Percentiles rank a stretch among this genome's conserved stretches.
Conservation (phyloP, 2,329 filamentous ascomycete genomes). For the Tolypocladium inflatum region DNA sequence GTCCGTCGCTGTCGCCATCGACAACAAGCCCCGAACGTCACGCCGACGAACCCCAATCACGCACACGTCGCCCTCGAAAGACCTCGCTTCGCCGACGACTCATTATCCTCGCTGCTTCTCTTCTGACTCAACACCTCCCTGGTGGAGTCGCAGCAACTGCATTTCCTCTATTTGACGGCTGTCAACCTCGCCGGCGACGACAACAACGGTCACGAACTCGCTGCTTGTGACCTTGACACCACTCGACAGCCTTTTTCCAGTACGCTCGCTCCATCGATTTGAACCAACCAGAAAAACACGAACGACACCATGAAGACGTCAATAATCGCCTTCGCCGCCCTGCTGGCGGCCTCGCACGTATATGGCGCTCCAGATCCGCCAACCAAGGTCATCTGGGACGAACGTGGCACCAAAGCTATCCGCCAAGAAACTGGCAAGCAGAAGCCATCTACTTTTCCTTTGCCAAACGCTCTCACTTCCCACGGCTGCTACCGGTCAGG, state of each 20-base stretch:
- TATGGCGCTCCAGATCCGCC: conserved; percentile 11
- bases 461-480: conserved; percentile 26
- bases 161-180: neutral
- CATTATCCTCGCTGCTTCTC: neutral
- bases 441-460: conserved; percentile 25
- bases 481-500: conserved; percentile 42
- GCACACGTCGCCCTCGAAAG: neutral
- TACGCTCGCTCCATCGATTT: conserved; percentile 7
- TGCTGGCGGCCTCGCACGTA: conserved; percentile 17
- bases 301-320: conserved; percentile 18
- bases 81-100: neutral
- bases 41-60: neutral
- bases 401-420: neutral
- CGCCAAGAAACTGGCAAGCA: conserved; percentile 14
- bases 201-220: neutral
- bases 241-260: conserved; percentile 2
- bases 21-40: neutral
- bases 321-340: conserved; percentile 15
- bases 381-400: neutral
- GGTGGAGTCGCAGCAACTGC: neutral
- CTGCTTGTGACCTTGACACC: neutral
- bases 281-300: neutral
- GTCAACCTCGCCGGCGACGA: neutral
- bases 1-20: neutral
- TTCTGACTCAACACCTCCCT: neutral